Percentiles rank a stretch among this genome's conserved stretches.
These are phyloP conservation scores for Colletotrichum godetiae DNA, from an alignment of 2,329 filamentous ascomycete genomes.

Conservation along the genomic window DNA sequence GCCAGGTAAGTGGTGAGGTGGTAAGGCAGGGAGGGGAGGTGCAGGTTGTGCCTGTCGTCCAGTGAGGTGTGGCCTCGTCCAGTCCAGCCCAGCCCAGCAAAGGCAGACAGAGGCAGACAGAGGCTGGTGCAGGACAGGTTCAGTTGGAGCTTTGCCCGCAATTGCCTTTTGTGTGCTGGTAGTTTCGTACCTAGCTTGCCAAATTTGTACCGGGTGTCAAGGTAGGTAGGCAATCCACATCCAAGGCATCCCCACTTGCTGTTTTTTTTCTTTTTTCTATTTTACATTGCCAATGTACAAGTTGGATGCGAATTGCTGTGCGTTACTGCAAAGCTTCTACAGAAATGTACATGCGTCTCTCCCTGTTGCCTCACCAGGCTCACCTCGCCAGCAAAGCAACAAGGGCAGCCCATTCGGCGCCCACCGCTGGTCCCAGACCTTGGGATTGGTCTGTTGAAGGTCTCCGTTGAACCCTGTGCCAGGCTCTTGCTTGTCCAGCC, in stretches of 20 bases:
- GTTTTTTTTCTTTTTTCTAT: too few species aligned
- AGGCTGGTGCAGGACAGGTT: background rate
- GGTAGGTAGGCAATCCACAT: background rate
- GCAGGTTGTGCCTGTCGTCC: background rate
- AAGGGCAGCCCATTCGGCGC: slow-evolving; percentile 13
- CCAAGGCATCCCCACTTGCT: background rate
- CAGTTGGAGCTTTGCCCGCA: background rate
- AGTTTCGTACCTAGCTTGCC: too few species aligned
- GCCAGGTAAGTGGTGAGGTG: background rate
- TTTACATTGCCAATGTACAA: background rate
- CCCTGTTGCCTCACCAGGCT: slow-evolving; percentile 3
- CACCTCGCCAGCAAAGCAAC: slow-evolving; percentile 14
- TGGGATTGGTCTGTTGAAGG: slow-evolving; percentile 14
- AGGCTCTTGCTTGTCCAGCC: slow-evolving; percentile 25
- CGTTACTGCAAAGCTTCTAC: background rate
- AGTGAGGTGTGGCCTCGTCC: background rate
- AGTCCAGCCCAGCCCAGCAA: too few species aligned
- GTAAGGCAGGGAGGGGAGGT: background rate
- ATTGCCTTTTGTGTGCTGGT: too few species aligned
- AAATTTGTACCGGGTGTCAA: background rate
- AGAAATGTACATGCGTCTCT: background rate
- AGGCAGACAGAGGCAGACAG: background rate
- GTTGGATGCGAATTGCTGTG: background rate
- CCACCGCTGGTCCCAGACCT: slow-evolving; percentile 17
- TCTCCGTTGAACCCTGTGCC: background rate